Evolutionary conservation across 352 stramenopile genomes (phyloP).

Genomic region (Phytophthora quininea): DNA sequence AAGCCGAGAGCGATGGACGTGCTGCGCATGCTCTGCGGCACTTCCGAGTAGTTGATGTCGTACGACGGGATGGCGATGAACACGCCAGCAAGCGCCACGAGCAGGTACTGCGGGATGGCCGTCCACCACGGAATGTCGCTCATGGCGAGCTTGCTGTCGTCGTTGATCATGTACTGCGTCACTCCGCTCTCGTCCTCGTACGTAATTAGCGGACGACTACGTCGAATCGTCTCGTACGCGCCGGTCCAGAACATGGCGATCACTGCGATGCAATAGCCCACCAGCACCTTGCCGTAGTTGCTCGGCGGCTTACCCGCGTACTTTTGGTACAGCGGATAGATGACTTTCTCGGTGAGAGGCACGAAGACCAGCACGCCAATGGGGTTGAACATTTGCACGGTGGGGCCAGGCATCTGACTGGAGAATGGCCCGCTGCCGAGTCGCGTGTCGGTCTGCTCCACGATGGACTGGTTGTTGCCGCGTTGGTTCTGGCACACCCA

Average conservation of each 20-base stretch:
- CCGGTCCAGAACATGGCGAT: constrained; percentile 51
- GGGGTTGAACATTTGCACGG: constrained; percentile 56
- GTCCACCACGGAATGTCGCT: constrained; percentile 30
- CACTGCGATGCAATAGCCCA: constrained; percentile 38
- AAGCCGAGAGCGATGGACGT: constrained; percentile 46
- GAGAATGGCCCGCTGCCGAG: constrained; percentile 37
- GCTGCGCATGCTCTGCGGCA: constrained; percentile 38
- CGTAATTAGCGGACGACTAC: constrained; percentile 21
- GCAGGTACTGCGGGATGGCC: constrained; percentile 51
- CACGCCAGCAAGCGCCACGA: constrained; percentile 41
- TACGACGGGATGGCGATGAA: constrained; percentile 52
- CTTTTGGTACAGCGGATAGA: constrained; percentile 52
- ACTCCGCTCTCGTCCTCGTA: constrained; percentile 23
- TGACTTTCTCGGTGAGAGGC: constrained; percentile 40
- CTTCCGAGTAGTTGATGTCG: constrained; percentile 51
- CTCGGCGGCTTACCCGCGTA: constrained; percentile 43
- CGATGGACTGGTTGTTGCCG: constrained; percentile 72
- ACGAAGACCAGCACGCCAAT: constrained; percentile 46
- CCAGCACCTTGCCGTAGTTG: constrained; percentile 42
- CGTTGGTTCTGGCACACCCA: constrained; percentile 63
- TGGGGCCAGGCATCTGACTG: constrained; percentile 52
- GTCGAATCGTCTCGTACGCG: constrained; percentile 42
- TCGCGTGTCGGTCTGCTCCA: constrained; percentile 65
- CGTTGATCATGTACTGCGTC: constrained; percentile 36
- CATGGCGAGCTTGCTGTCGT: constrained; percentile 30